Conservation (phyloP, 1,139 yeast species). For the Yamadazyma mexicana region DNA sequence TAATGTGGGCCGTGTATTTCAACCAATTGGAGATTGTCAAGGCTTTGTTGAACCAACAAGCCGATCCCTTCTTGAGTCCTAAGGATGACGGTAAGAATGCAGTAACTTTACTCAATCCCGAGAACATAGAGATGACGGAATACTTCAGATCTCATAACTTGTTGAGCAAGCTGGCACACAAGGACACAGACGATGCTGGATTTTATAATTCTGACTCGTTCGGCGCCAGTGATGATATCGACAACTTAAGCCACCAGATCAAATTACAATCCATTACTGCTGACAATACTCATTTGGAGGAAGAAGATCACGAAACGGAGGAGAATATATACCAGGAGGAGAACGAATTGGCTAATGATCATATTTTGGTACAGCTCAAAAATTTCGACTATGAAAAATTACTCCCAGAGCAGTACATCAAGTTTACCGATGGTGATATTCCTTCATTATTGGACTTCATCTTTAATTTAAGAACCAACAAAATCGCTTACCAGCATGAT, state of each 20-base stretch:
- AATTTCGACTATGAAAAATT: conserved; percentile 51
- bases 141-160: conserved; percentile 40
- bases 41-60: conserved; percentile 37
- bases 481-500: conserved; percentile 44
- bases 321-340: conserved; percentile 32
- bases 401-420: conserved; percentile 49
- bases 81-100: conserved; percentile 33
- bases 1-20: conserved; percentile 51
- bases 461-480: conserved; percentile 38
- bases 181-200: conserved; percentile 10
- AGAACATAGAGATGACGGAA: conserved; percentile 31
- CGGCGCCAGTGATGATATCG: conserved; percentile 34
- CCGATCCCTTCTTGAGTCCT: conserved; percentile 41
- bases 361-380: conserved; percentile 26
- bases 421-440: conserved; percentile 67
- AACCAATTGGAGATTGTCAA: conserved; percentile 37
- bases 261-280: conserved; percentile 50
- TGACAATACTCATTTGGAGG: conserved; percentile 17
- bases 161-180: conserved; percentile 27
- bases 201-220: conserved; percentile 19
- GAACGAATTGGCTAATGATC: conserved; percentile 28
- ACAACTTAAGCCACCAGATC: conserved; percentile 44
- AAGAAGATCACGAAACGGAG: conserved; percentile 24
- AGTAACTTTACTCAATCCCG: conserved; percentile 32
- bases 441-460: conserved; percentile 59